A percentile compares a stretch with the other conserved stretches of the same genome.
phyloP scores from a whole-genome alignment of 1,139 yeast species.

The Lodderomyces pseudojiufengensis region DNA sequence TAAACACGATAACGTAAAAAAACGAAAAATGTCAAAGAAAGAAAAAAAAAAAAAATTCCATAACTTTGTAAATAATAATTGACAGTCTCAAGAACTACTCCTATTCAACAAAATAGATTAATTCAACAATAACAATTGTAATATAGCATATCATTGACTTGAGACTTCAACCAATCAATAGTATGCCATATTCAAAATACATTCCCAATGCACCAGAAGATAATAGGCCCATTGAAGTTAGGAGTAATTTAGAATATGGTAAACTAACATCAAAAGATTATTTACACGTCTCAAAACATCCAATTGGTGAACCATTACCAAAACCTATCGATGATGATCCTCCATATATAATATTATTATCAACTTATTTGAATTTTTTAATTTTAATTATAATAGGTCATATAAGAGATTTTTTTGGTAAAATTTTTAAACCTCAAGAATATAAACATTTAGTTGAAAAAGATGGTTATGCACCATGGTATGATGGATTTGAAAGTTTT shows the following conservation, averaged over 20 bases:
- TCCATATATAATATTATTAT: conserved; percentile 70
- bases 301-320: conserved; percentile 52
- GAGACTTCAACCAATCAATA: neutral
- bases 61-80: too few relatives aligned
- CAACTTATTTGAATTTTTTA: conserved; percentile 82
- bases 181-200: conserved; percentile 10
- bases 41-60: too few relatives aligned
- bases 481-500: conserved; percentile 88
- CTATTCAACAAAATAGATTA: too few relatives aligned
- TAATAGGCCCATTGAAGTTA: conserved; percentile 44
- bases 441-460: conserved; percentile 67
- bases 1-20: too few relatives aligned
- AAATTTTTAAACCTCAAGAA: conserved; percentile 60
- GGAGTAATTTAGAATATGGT: conserved; percentile 65
- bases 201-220: conserved; percentile 53
- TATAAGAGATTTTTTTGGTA: conserved; percentile 82
- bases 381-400: conserved; percentile 86
- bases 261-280: conserved; percentile 53
- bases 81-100: too few relatives aligned
- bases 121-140: too few relatives aligned
- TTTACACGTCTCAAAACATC: conserved; percentile 51
- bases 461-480: conserved; percentile 96
- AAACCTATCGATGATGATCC: conserved; percentile 79
- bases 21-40: too few relatives aligned
- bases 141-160: neutral